Evolutionary conservation across 768 basidiomycete species (phyloP), one percentile per base, ranked within the genome.

Genomic region (Cystofilobasidium bisporidii): DNA sequence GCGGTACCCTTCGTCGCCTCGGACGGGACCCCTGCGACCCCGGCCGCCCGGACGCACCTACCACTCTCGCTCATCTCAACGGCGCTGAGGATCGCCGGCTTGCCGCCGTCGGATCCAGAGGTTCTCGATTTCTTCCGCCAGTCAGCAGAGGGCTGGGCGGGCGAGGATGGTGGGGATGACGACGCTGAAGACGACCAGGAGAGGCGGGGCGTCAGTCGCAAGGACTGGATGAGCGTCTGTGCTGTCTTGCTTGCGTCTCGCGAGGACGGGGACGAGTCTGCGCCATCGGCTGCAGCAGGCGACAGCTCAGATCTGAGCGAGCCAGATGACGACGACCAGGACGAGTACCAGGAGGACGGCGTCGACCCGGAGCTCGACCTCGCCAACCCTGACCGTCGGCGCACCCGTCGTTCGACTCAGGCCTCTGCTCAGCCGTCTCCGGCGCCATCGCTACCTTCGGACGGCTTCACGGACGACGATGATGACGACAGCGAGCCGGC

Each of bases 41-140:
- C 33, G 14, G 30, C 14, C 18, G 22, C 11, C 3, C 53, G 57
- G n/a, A 58, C 67, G 32, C 56, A 68, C 30, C 61, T 68, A 18
- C 61, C 67, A 11, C 61, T 68, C 20, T 68, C 67, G 9, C 53
- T 63, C 55, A 41, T 68, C n/a, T 61, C 67, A 12, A 22, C 30
- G 2, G 67, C 67, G 26, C 67, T 68, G 15, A 18, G 41, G 4
- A 48, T 63, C 41, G 67, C 55, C 4, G 40, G 57, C 6, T 33
- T 68, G 0, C 67, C 67, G 3, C 61, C 67, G 0, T 26, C 48
- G 1, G 67, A 68, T 26, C 40, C 61, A 1, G 61, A 56, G 30
- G 61, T 68, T n/a, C 61, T 68, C 41, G 67, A 38, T 2, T 68
- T 68, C 55, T 68, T 68, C 53, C 55, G 61, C 32, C 67, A 68